These are phyloP conservation scores for Deinandra increscens DNA, from an alignment of 129 eudicot genomes.

Conservation along the genomic window DNA sequence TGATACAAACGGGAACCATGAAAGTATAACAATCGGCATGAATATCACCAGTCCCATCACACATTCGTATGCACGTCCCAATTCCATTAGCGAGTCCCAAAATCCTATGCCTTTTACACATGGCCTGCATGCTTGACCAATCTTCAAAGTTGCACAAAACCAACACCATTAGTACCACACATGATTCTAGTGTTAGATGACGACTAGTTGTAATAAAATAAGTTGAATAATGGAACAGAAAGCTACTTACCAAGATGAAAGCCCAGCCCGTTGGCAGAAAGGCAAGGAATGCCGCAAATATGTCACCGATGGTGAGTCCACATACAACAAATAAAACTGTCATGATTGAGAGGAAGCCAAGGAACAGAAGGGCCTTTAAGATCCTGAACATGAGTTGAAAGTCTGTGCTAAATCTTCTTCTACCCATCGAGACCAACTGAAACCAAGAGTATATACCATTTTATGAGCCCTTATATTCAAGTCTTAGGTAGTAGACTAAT, in stretches of 20 bases:
- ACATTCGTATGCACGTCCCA: constrained; percentile 76
- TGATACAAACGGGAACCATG: constrained; percentile 96
- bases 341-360: constrained; percentile 89
- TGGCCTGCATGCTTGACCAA: constrained; percentile 76
- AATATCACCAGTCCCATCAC: constrained; percentile 78
- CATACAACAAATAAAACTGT: constrained; percentile 80
- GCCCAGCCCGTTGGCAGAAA: constrained; percentile 99
- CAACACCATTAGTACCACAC: constrained; percentile 3
- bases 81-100: constrained; percentile 94
- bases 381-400: constrained; percentile 98
- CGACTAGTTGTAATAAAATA: not conserved
- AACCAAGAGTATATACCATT: constrained; percentile 18
- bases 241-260: constrained; percentile 59
- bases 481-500: not conserved
- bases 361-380: constrained; percentile 87
- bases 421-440: constrained; percentile 92
- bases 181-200: not conserved
- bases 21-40: constrained; percentile 69
- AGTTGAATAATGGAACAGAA: constrained; percentile 6
- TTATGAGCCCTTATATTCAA: not conserved
- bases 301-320: constrained; percentile 62
- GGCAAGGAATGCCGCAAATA: constrained; percentile 86
- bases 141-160: constrained; percentile 39
- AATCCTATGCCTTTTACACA: constrained; percentile 67
- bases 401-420: constrained; percentile 85